A percentile compares a stretch with the other conserved stretches of the same genome.
These are phyloP conservation scores for Stentor coeruleus DNA, from an alignment of 73 alveolate genomes.

Conservation along the genomic window DNA sequence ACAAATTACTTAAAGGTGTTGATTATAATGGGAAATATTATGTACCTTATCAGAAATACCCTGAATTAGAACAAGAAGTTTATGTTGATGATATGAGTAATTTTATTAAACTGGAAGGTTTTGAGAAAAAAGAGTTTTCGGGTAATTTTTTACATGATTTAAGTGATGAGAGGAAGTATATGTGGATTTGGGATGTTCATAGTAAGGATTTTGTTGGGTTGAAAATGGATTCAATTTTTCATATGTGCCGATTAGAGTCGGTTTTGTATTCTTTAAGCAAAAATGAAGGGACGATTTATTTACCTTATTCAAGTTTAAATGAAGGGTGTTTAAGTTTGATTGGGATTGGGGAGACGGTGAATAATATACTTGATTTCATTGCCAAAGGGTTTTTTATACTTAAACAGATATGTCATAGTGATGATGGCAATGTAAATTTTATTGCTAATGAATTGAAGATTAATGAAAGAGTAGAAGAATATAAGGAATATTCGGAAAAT, in stretches of 20 bases:
- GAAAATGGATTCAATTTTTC: not conserved
- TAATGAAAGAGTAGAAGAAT: not conserved
- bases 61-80: slow-evolving; percentile 2
- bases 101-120: not conserved
- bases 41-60: not conserved
- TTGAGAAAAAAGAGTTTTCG: not conserved
- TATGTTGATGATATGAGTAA: not conserved
- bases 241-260: not conserved
- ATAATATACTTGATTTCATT: not conserved
- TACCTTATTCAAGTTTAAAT: not conserved
- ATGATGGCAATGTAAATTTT: not conserved
- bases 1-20: not conserved
- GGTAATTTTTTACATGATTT: too few relatives aligned
- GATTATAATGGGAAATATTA: not conserved
- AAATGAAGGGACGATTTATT: not conserved
- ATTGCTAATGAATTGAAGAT: not conserved
- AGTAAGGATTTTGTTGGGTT: not conserved
- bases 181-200: not conserved
- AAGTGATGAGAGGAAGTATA: not conserved
- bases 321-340: not conserved
- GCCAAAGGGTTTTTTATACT: not conserved
- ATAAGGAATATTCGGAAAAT: not conserved
- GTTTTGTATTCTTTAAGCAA: not conserved
- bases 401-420: not conserved
- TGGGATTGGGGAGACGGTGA: not conserved